Evolutionary conservation across 495 filamentous ascomycete species (phyloP).

Genomic region (Annulohypoxylon stygium): DNA sequence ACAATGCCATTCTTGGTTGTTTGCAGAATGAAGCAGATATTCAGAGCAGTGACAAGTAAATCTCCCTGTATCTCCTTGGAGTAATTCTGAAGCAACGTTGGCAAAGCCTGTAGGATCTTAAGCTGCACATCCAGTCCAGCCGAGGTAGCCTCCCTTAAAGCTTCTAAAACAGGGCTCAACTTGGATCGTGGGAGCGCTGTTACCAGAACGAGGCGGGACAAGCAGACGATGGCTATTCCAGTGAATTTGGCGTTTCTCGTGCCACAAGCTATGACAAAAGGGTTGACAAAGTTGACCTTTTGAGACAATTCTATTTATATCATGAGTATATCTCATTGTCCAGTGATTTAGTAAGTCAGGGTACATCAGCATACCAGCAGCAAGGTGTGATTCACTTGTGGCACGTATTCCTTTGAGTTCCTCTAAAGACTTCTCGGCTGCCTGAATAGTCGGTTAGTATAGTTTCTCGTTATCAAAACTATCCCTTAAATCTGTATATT

Average conservation of each 20-base stretch:
- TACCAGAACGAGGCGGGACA: conserved; percentile 88
- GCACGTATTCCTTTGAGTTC: conserved; percentile 85
- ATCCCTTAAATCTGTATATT: not conserved
- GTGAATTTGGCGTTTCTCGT: conserved; percentile 91
- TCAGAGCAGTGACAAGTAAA: conserved; percentile 81
- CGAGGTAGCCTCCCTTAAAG: conserved; percentile 81
- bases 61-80: conserved; percentile 82
- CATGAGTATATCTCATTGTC: conserved; percentile 40
- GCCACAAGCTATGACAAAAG: conserved; percentile 91
- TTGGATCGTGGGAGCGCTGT: conserved; percentile 78
- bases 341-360: conserved; percentile 2
- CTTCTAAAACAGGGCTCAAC: conserved; percentile 86
- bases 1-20: conserved; percentile 91
- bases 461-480: conserved; percentile 41
- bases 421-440: conserved; percentile 92
- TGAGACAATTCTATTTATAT: conserved; percentile 78
- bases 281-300: conserved; percentile 85
- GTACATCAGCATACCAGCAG: conserved; percentile 72
- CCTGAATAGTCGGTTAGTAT: conserved; percentile 63
- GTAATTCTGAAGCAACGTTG: conserved; percentile 93
- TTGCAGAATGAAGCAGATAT: conserved; percentile 91
- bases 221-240: conserved; percentile 83
- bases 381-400: conserved; percentile 84
- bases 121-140: conserved; percentile 90
- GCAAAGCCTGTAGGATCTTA: conserved; percentile 93